Percentiles rank a stretch among this genome's conserved stretches.
Conservation (phyloP, 495 filamentous ascomycete genomes). For the Penicillium lagena region DNA sequence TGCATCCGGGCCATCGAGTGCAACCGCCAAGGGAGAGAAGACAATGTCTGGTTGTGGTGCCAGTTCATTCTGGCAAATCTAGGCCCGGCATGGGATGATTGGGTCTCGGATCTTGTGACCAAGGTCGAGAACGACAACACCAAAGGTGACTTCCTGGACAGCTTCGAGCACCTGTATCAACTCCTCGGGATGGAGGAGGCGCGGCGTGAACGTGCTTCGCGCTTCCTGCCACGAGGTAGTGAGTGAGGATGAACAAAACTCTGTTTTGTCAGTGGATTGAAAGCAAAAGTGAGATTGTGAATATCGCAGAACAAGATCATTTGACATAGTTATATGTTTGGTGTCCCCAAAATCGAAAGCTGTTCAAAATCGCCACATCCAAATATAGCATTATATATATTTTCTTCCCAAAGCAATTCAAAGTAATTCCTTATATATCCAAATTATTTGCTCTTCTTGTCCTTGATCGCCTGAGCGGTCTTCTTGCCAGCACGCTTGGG, state of each 20-base stretch:
- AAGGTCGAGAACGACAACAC: neutral
- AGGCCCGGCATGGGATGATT: slow-evolving; percentile 1
- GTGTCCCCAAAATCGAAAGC: neutral
- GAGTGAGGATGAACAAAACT: neutral
- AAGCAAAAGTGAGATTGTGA: neutral
- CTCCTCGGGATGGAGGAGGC: neutral
- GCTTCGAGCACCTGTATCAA: neutral
- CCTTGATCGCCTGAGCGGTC: slow-evolving; percentile 5
- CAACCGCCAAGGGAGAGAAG: neutral
- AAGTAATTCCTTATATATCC: slow-evolving; percentile 5
- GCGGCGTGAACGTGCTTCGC: neutral
- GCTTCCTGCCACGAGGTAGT: neutral
- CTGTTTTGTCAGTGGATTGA: too few relatives aligned
- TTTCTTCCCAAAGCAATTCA: neutral
- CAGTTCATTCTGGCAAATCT: slow-evolving; percentile 5
- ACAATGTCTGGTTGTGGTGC: slow-evolving; percentile 5
- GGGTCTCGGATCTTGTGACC: neutral
- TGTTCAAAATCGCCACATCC: neutral
- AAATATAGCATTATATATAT: neutral
- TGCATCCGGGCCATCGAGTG: slow-evolving; percentile 4
- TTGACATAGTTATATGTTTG: neutral
- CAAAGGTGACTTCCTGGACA: neutral
- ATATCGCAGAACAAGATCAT: neutral
- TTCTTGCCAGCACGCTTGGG: slow-evolving; percentile 20
- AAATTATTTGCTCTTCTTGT: slow-evolving; percentile 20